Percentiles rank a stretch among this genome's conserved stretches.
Evolutionary conservation across 2,329 filamentous ascomycete genomes (phyloP).

Genomic region (Capronia epimyces): DNA sequence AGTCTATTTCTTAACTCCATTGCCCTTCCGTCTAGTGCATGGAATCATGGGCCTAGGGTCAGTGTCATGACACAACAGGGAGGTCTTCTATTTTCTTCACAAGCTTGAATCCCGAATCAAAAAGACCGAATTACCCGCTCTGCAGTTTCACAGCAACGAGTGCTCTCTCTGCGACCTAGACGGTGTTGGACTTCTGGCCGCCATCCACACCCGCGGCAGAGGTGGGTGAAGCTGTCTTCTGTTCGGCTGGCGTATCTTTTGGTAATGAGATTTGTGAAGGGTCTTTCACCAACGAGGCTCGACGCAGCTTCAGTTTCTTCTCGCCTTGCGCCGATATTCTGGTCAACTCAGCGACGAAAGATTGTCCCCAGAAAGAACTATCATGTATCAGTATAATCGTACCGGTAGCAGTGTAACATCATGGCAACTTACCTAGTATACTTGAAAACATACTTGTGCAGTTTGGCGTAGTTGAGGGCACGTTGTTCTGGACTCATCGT

Average conservation of each 20-base stretch:
- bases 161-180: too few relatives aligned
- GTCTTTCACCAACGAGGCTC: conserved; percentile 19
- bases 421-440: conserved; percentile 64
- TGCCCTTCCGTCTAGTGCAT: too few relatives aligned
- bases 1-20: too few relatives aligned
- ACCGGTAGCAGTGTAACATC: too few relatives aligned
- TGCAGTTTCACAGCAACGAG: too few relatives aligned
- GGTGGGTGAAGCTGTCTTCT: neutral
- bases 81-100: too few relatives aligned
- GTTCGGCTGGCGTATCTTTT: neutral
- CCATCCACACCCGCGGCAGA: neutral
- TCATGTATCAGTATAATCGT: conserved; percentile 24
- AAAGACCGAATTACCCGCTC: too few relatives aligned
- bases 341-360: conserved; percentile 78
- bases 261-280: conserved; percentile 6
- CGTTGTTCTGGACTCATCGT: conserved; percentile 91
- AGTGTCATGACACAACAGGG: too few relatives aligned
- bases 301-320: conserved; percentile 43
- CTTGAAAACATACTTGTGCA: conserved; percentile 93
- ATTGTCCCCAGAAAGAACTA: conserved; percentile 90
- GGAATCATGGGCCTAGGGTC: too few relatives aligned
- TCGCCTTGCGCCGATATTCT: conserved; percentile 52
- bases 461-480: conserved; percentile 78
- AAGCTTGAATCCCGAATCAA: too few relatives aligned
- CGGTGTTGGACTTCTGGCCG: neutral